Conservation (phyloP, 2,329 filamentous ascomycete species). For the Diaporthe helianthi region DNA sequence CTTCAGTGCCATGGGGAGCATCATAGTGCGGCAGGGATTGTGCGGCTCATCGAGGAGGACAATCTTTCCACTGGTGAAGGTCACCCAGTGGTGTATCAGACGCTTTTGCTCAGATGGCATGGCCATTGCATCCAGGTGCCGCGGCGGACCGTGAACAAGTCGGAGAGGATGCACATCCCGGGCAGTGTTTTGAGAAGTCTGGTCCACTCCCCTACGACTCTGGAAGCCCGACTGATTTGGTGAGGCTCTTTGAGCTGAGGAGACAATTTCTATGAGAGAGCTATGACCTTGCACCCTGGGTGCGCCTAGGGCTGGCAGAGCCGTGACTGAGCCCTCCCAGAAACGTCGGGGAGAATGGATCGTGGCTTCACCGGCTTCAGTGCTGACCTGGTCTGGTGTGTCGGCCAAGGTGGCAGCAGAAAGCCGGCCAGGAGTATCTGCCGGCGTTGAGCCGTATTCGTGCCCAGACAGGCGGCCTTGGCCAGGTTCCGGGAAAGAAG, state of each 20-base stretch:
- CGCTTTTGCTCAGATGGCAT: slow-evolving; percentile 36
- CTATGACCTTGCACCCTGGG: background rate
- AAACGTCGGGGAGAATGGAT: background rate
- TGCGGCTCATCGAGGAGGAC: slow-evolving; percentile 39
- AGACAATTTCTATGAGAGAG: background rate
- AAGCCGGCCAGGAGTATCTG: background rate
- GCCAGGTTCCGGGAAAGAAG: background rate
- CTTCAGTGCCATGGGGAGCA: slow-evolving; percentile 40
- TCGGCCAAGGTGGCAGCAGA: background rate
- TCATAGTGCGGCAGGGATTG: slow-evolving; percentile 39
- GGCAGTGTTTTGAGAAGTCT: slow-evolving; percentile 16
- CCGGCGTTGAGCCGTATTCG: background rate
- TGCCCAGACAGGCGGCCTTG: background rate
- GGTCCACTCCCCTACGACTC: background rate
- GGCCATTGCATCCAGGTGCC: slow-evolving; percentile 37
- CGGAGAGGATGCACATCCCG: slow-evolving; percentile 24
- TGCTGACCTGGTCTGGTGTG: background rate
- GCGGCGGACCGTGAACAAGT: slow-evolving; percentile 1
- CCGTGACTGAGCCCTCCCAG: background rate
- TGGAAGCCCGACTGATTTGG: background rate
- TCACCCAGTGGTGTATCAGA: slow-evolving; percentile 41
- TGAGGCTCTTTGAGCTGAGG: background rate
- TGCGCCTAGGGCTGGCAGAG: background rate
- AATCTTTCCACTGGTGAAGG: slow-evolving; percentile 39
- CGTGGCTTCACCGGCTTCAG: background rate